Base-by-base conservation (phyloP, 192 early-diverging fungal genomes). In the Backusella mclennaniae region DNA sequence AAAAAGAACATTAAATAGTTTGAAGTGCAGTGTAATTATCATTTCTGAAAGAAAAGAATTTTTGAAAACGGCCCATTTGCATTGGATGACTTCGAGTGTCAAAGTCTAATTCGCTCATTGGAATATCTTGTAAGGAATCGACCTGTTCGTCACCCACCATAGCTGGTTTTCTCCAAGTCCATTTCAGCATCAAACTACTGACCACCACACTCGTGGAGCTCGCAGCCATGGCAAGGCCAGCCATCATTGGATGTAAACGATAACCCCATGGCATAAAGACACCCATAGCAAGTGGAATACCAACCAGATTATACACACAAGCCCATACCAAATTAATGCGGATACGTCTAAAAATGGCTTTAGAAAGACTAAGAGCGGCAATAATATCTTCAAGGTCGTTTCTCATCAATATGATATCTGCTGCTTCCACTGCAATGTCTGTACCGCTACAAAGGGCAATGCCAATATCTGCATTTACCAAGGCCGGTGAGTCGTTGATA, bases 231-330 rank as follows among this genome's bases (percentile, higher is more conserved):
- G 96, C 94, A 74, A 95, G 81, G 6, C 97, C 96, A 0, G 96
- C 95, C 80, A 96, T 84, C 93, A 98, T 96, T 0, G 97, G 95
- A 35, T 90, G 96, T 73, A 99, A 69, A 74, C 91, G 88, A 21
- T 89, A 85, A 15, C 95, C 95, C 89, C 93, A 91, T 0, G 97
- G 97, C 52, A 94, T 78, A 49, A 93, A 89, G 15, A 97, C 19
- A 31, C 97, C 97, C 97, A 97, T 97, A n/a, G 97, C 97, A 4
- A 97, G 80, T 4, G 97, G 97, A 19, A 98, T 92, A 70, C 94
- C 95, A 31, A 96, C 42, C n/a, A 97, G 14, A 75, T 98, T 98
- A 86, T 97, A 97, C 0, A 93, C 66, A 73, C 90, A 92, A 8
- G 97, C 96, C 95, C 95, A 98, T 9, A 92, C 82, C 67, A 96